These are phyloP conservation scores for Ophiocordyceps unilateralis DNA, from an alignment of 2,329 filamentous ascomycete species.

Conservation along the genomic window DNA sequence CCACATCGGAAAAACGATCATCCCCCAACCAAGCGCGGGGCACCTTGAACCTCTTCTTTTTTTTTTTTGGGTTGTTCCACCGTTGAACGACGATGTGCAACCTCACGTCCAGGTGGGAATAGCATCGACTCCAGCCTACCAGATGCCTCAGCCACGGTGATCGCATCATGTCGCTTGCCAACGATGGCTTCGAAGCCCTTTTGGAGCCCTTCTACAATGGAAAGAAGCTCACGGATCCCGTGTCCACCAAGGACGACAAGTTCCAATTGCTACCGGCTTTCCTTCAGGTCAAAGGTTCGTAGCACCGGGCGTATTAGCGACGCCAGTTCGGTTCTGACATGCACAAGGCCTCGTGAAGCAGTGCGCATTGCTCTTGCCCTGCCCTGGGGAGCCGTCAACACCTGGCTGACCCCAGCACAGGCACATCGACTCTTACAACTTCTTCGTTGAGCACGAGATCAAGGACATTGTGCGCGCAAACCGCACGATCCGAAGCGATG, in stretches of 20 bases:
- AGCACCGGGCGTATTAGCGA: background rate
- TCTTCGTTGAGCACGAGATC: conserved; percentile 90
- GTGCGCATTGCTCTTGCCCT: conserved; percentile 18
- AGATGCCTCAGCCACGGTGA: conserved; percentile 16
- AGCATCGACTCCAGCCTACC: too few species aligned
- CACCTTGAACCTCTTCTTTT: too few species aligned
- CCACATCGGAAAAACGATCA: too few species aligned
- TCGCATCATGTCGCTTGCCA: conserved; percentile 32
- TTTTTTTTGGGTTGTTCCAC: too few species aligned
- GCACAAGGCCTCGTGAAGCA: conserved; percentile 65
- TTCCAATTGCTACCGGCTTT: conserved; percentile 97
- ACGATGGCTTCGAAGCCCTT: conserved; percentile 49
- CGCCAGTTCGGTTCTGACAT: background rate
- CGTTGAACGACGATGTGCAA: too few species aligned
- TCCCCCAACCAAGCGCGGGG: too few species aligned
- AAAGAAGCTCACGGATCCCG: conserved; percentile 48
- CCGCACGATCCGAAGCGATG: conserved; percentile 74
- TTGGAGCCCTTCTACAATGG: conserved; percentile 51
- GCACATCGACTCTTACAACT: conserved; percentile 97
- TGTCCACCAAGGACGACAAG: conserved; percentile 63
- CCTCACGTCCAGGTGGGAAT: too few species aligned
- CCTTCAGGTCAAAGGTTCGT: conserved; percentile 73
- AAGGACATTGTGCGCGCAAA: conserved; percentile 95
- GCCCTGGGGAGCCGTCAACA: too few species aligned
- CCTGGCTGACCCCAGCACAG: conserved; percentile 11